Evolutionary conservation across 768 basidiomycete genomes (phyloP).

Genomic region (Cystobasidiopsis lactophilus): DNA sequence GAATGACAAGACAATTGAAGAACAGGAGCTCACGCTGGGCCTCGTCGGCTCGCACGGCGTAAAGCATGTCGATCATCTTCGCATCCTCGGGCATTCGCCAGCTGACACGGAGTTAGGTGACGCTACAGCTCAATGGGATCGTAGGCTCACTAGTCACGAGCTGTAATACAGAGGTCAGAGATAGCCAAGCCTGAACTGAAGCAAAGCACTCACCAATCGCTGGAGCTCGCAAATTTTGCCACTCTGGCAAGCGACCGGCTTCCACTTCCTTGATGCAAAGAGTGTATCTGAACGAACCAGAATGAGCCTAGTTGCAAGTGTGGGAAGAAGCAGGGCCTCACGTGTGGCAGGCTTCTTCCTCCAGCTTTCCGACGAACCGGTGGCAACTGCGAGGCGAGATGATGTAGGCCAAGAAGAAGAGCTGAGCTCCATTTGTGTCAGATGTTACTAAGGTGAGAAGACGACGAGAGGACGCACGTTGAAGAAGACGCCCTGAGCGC

Average conservation of each 20-base stretch:
- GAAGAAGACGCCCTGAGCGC: constrained; percentile 52
- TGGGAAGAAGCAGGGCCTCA: constrained; percentile 27
- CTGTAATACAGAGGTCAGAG: constrained; percentile 53
- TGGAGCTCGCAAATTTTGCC: constrained; percentile 25
- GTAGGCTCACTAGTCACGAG: too few species aligned
- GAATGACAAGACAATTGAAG: not conserved
- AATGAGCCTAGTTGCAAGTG: constrained; percentile 24
- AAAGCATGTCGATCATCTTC: constrained; percentile 64
- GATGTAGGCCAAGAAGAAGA: constrained; percentile 46
- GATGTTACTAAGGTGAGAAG: not conserved
- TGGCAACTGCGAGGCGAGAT: constrained; percentile 33
- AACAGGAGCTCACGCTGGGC: constrained; percentile 19
- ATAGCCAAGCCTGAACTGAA: too few species aligned
- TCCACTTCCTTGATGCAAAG: constrained; percentile 65
- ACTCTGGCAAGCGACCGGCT: constrained; percentile 54
- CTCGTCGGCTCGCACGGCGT: constrained; percentile 82
- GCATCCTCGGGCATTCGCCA: constrained; percentile 59
- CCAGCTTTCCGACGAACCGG: constrained; percentile 49
- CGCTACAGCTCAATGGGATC: too few species aligned
- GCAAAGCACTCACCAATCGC: constrained; percentile 33
- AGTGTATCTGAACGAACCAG: constrained; percentile 26
- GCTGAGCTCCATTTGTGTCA: not conserved
- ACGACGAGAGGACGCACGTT: constrained; percentile 4
- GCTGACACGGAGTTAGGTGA: too few species aligned
- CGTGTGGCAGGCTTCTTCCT: constrained; percentile 85